Percentiles rank a stretch among this genome's conserved stretches.
Conservation (phyloP, 805 yeast species). For the Debaryomyces prosopidis region DNA sequence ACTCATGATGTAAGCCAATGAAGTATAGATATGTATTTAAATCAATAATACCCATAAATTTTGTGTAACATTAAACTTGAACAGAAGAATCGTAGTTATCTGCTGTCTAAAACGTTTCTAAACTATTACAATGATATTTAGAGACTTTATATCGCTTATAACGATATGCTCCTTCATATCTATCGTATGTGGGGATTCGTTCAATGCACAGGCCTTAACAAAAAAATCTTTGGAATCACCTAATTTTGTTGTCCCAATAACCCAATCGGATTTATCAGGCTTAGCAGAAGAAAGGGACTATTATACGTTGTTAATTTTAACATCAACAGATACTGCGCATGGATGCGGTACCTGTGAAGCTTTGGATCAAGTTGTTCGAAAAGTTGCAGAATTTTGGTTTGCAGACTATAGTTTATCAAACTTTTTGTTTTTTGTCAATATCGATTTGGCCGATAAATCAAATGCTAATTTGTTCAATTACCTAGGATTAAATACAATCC, state of each 20-base stretch:
- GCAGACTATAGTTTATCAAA: conserved; percentile 42
- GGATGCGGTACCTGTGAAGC: conserved; percentile 50
- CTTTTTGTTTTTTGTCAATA: conserved; percentile 46
- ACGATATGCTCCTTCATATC: not conserved
- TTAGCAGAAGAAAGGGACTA: conserved; percentile 53
- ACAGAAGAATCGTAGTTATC: not conserved
- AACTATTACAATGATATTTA: not conserved
- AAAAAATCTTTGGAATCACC: conserved; percentile 6
- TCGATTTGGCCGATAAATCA: conserved; percentile 47
- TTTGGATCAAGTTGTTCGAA: conserved; percentile 41
- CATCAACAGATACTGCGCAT: conserved; percentile 45
- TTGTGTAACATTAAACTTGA: not conserved
- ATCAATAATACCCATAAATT: not conserved
- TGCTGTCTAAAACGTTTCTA: not conserved
- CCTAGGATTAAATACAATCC: conserved; percentile 51
- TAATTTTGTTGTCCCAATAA: conserved; percentile 43
- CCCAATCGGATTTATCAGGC: conserved; percentile 39
- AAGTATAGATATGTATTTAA: not conserved
- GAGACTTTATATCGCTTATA: not conserved
- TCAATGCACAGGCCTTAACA: conserved; percentile 1
- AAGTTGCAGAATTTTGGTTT: conserved; percentile 45
- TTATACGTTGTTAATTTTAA: conserved; percentile 51
- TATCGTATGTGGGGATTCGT: not conserved
- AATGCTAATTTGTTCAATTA: conserved; percentile 43
- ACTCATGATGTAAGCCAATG: not conserved